Percentiles rank a stretch among this genome's conserved stretches.
phyloP scores from a whole-genome alignment of 2,329 filamentous ascomycete genomes.

The Clarireedia hainanense region DNA sequence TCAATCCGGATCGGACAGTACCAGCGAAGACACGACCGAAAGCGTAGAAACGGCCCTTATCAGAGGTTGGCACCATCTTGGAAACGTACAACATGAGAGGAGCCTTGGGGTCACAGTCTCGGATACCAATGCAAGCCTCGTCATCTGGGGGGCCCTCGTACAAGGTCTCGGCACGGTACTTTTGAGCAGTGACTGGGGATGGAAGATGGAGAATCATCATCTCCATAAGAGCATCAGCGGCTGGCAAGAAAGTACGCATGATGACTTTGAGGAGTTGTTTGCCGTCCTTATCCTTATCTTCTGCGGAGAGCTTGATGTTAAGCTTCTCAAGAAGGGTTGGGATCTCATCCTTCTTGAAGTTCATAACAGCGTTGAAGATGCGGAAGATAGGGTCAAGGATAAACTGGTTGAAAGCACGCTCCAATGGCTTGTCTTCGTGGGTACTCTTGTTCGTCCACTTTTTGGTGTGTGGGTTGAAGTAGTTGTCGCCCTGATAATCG shows the following conservation, averaged over 20 bases:
- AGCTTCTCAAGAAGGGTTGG: slow-evolving; percentile 82
- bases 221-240: slow-evolving; percentile 95
- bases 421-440: slow-evolving; percentile 78
- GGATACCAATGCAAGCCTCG: slow-evolving; percentile 89
- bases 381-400: slow-evolving; percentile 99
- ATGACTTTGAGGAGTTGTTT: slow-evolving; percentile 96
- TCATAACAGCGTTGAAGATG: slow-evolving; percentile 94
- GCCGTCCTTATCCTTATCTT: slow-evolving; percentile 91
- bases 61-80: slow-evolving; percentile 99
- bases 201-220: slow-evolving; percentile 99
- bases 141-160: slow-evolving; percentile 97
- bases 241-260: slow-evolving; percentile 98
- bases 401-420: slow-evolving; percentile 99
- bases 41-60: slow-evolving; percentile 99
- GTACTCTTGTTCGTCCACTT: slow-evolving; percentile 93
- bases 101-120: slow-evolving; percentile 95
- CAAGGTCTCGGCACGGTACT: slow-evolving; percentile 95
- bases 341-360: slow-evolving; percentile 96
- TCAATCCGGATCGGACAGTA: slow-evolving; percentile 94
- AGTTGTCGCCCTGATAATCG: slow-evolving; percentile 72
- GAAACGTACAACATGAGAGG: slow-evolving; percentile 99
- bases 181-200: slow-evolving; percentile 91
- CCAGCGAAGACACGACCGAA: slow-evolving; percentile 99
- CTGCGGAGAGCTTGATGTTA: slow-evolving; percentile 76
- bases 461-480: slow-evolving; percentile 99